Conservation (phyloP, 192 early-diverging fungal species). For the Chytriomyces confervae region DNA sequence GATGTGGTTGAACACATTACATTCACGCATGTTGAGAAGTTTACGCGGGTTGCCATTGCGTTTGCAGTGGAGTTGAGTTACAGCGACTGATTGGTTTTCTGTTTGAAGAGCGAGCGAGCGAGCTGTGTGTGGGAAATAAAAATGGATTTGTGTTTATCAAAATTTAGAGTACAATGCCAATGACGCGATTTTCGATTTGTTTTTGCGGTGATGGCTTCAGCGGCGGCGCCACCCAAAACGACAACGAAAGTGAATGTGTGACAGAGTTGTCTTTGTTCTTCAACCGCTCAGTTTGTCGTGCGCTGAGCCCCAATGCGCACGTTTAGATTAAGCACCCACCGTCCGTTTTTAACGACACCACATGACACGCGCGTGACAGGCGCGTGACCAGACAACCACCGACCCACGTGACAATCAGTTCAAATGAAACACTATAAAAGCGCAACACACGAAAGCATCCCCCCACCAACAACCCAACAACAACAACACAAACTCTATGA, state of each 20-base stretch:
- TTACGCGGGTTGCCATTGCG: slow-evolving; percentile 79
- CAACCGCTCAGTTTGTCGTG: not conserved
- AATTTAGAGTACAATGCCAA: not conserved
- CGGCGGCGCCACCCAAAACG: not conserved
- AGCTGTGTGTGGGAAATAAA: not conserved
- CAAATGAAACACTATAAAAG: too few relatives aligned
- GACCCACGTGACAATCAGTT: too few relatives aligned
- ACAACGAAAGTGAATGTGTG: not conserved
- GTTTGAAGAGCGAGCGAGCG: not conserved
- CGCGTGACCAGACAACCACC: too few relatives aligned
- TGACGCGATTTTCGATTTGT: not conserved
- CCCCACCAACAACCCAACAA: too few relatives aligned
- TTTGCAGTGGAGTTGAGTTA: slow-evolving; percentile 79
- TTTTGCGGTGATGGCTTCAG: not conserved
- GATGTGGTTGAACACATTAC: slow-evolving; percentile 79
- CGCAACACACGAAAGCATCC: too few relatives aligned
- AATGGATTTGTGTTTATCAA: not conserved
- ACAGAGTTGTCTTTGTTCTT: not conserved
- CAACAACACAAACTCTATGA: too few relatives aligned
- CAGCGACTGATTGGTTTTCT: slow-evolving; percentile 21
- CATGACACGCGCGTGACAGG: not conserved
- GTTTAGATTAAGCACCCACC: not conserved
- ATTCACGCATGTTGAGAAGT: slow-evolving; percentile 89
- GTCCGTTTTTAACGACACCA: not conserved
- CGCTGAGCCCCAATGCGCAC: not conserved